Evolutionary conservation across 257 asterid species (phyloP).

Genomic region (Nicotiana benthamiana): DNA sequence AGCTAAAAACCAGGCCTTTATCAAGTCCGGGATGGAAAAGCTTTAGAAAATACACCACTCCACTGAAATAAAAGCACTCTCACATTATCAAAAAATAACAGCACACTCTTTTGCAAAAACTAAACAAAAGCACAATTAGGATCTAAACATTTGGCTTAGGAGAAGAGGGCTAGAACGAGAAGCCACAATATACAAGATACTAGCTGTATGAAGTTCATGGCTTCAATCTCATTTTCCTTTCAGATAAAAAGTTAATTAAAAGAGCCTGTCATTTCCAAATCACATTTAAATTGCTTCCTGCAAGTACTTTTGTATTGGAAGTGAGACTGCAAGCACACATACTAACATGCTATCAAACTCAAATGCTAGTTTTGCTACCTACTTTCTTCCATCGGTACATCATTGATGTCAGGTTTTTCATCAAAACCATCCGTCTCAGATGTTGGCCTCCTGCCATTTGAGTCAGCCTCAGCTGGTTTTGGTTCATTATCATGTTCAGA

Average conservation of each 20-base stretch:
- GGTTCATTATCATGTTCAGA: constrained; percentile 63
- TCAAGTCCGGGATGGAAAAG: background rate
- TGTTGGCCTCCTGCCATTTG: constrained; percentile 21
- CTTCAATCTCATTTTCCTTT: background rate
- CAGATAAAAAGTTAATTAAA: background rate
- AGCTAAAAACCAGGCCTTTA: background rate
- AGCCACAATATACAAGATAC: background rate
- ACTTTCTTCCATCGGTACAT: constrained; percentile 57
- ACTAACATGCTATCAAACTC: background rate
- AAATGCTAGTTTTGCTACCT: constrained; percentile 23
- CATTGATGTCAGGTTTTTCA: constrained; percentile 90
- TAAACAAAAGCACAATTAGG: background rate
- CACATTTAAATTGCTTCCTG: background rate
- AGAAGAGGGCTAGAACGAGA: background rate
- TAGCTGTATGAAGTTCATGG: background rate
- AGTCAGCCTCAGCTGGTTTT: constrained; percentile 35
- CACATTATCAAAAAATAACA: too few species aligned
- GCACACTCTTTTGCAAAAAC: too few species aligned
- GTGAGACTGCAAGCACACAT: background rate
- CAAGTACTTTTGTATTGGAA: background rate
- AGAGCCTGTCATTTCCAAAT: background rate
- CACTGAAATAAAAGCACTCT: background rate
- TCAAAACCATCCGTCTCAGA: constrained; percentile 36
- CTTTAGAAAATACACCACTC: background rate
- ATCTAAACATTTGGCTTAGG: background rate